These are phyloP conservation scores for Cryptosporidium baileyi DNA, from an alignment of 169 alveolate species.

Conservation along the genomic window DNA sequence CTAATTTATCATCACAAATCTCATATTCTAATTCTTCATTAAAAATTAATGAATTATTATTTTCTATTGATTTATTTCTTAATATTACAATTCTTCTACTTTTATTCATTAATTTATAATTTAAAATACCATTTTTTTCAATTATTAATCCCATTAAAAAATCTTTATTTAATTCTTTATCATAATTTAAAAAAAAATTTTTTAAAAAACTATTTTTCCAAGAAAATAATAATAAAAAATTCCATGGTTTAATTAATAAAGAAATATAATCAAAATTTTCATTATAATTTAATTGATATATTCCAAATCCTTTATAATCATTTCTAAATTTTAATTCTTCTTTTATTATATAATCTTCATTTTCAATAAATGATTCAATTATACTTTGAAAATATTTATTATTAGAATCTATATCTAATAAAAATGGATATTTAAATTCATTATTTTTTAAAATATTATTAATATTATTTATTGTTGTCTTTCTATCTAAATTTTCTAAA, in stretches of 20 bases:
- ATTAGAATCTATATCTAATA: background rate
- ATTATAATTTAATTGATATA: background rate
- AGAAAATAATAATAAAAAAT: slow-evolving; percentile 32
- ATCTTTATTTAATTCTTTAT: background rate
- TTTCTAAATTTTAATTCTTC: background rate
- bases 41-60: too few species aligned
- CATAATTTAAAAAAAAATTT: background rate
- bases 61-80: too few species aligned
- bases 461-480: background rate
- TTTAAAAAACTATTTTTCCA: slow-evolving; percentile 6
- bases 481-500: slow-evolving; percentile 1
- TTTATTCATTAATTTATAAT: background rate
- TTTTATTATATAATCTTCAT: background rate
- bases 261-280: slow-evolving; percentile 2
- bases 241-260: slow-evolving; percentile 6
- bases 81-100: background rate
- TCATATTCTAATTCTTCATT: slow-evolving; percentile 2
- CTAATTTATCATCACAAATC: background rate
- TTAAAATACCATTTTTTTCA: background rate
- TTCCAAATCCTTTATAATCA: background rate
- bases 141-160: slow-evolving; percentile 7
- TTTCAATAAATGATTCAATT: background rate
- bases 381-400: background rate
- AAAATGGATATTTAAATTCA: background rate
- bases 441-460: background rate